A percentile compares a stretch with the other conserved stretches of the same genome.
Conservation (phyloP, 768 basidiomycete genomes). For the Mrakia blollopis region DNA sequence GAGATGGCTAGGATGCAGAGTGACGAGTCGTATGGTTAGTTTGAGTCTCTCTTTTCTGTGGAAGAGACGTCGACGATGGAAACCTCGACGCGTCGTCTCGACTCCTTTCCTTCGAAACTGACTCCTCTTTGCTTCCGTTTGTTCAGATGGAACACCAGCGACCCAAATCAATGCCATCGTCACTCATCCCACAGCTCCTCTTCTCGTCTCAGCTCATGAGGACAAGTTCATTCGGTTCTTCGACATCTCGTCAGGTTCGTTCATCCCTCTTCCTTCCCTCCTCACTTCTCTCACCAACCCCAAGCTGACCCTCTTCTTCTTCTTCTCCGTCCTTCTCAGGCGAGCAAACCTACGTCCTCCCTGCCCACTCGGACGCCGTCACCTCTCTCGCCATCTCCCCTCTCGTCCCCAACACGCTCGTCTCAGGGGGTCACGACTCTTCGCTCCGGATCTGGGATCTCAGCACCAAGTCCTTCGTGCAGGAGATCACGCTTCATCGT, state of each 20-base stretch:
- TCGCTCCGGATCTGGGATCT: constrained; percentile 94
- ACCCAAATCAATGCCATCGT: constrained; percentile 81
- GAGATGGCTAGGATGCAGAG: constrained; percentile 57
- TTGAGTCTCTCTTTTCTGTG: not conserved
- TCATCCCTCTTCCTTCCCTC: not conserved
- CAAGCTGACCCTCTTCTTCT: not conserved
- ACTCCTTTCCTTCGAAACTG: not conserved
- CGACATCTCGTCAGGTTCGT: constrained; percentile 72
- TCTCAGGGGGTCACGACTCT: constrained; percentile 89
- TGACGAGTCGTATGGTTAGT: constrained; percentile 44
- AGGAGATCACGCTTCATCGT: constrained; percentile 80
- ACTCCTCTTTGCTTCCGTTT: not conserved
- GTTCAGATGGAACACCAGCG: constrained; percentile 62
- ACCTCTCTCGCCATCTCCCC: constrained; percentile 71
- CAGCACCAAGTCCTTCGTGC: constrained; percentile 63
- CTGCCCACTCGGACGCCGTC: constrained; percentile 85
- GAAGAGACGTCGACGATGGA: no score
- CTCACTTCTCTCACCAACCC: not conserved
- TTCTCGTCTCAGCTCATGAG: constrained; percentile 86
- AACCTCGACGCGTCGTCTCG: not conserved
- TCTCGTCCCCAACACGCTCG: constrained; percentile 50
- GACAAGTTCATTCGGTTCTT: constrained; percentile 89
- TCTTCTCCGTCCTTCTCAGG: constrained; percentile 47
- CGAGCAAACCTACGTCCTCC: constrained; percentile 81
- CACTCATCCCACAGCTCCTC: constrained; percentile 83